Evolutionary conservation across 805 yeast genomes (phyloP).

Genomic region (Barnettozyma vustinii): DNA sequence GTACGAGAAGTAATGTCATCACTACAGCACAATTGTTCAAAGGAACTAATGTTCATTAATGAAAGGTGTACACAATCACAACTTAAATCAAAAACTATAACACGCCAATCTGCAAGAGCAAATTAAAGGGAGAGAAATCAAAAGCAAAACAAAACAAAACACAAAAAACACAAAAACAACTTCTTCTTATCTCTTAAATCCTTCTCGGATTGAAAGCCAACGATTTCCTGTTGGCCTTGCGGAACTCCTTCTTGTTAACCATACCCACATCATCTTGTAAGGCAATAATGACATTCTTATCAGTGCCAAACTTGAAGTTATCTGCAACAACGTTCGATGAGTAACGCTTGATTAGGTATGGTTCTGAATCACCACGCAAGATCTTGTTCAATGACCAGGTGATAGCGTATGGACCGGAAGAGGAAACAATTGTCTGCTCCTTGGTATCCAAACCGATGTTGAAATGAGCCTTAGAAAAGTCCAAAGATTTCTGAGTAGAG

Average conservation of each 20-base stretch:
- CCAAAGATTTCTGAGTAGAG: slow-evolving; percentile 42
- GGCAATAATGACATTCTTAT: slow-evolving; percentile 66
- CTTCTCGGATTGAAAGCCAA: slow-evolving; percentile 27
- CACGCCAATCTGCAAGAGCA: background rate
- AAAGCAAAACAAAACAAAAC: background rate
- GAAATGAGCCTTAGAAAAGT: slow-evolving; percentile 72
- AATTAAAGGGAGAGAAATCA: background rate
- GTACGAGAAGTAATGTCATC: slow-evolving; percentile 8
- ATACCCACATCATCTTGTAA: slow-evolving; percentile 71
- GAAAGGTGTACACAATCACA: background rate
- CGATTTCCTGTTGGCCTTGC: slow-evolving; percentile 47
- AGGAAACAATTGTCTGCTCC: slow-evolving; percentile 69
- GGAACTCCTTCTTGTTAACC: slow-evolving; percentile 55
- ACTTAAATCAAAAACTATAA: background rate
- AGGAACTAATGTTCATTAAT: background rate
- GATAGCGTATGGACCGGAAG: slow-evolving; percentile 77
- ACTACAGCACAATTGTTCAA: slow-evolving; percentile 1
- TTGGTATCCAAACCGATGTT: slow-evolving; percentile 60
- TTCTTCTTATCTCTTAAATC: background rate
- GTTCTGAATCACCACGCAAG: slow-evolving; percentile 43
- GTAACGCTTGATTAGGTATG: slow-evolving; percentile 63
- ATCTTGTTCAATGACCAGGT: slow-evolving; percentile 71
- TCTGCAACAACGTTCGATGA: slow-evolving; percentile 62
- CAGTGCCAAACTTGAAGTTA: slow-evolving; percentile 71
- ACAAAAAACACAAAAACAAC: background rate